These are phyloP conservation scores for Dissophora ornata DNA, from an alignment of 192 early-diverging fungal species.

Conservation along the genomic window DNA sequence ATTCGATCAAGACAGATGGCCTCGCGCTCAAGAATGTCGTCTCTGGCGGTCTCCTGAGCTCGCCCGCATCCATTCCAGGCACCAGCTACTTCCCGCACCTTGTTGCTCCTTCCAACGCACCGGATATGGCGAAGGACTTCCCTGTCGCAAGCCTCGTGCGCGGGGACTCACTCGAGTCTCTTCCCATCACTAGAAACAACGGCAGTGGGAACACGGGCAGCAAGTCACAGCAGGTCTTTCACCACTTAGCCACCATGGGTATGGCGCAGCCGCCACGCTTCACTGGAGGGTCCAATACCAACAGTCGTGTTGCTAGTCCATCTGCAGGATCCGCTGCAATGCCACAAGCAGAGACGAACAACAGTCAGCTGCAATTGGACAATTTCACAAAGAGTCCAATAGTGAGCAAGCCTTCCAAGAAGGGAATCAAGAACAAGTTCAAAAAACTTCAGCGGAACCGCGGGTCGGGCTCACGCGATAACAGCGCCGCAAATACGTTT, in stretches of 20 bases:
- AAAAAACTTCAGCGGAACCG: constrained; percentile 30
- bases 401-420: constrained; percentile 27
- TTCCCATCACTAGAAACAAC: constrained; percentile 1
- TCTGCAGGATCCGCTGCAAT: neutral
- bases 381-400: constrained; percentile 18
- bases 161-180: neutral
- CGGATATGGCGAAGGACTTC: neutral
- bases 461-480: constrained; percentile 20
- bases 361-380: neutral
- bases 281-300: neutral
- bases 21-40: neutral
- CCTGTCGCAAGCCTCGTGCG: neutral
- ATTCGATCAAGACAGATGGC: constrained; percentile 8
- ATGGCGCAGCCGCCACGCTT: constrained; percentile 15
- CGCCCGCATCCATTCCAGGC: constrained; percentile 2
- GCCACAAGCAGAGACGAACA: neutral
- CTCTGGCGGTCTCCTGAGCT: constrained; percentile 10
- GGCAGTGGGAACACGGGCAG: constrained; percentile 6
- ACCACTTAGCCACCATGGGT: constrained; percentile 1
- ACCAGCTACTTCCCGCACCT: neutral
- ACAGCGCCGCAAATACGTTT: constrained; percentile 5
- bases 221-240: neutral
- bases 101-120: neutral
- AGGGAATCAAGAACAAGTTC: constrained; percentile 38
- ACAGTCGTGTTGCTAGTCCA: neutral